These are phyloP conservation scores for Didymella pinodella DNA, from an alignment of 2,329 filamentous ascomycete genomes.

Conservation along the genomic window DNA sequence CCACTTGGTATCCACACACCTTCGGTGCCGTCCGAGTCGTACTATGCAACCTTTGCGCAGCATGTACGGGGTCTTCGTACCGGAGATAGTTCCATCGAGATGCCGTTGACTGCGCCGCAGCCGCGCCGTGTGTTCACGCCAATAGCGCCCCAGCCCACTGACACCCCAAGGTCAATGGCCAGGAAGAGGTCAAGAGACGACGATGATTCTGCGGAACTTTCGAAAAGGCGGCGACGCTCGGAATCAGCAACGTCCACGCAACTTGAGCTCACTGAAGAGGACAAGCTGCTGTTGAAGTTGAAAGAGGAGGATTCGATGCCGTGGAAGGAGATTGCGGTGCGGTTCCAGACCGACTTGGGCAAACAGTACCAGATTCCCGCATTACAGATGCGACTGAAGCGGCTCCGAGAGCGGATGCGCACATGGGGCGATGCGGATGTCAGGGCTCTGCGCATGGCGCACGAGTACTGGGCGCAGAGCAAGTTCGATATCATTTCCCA, in stretches of 20 bases:
- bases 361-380: slow-evolving; percentile 61
- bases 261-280: slow-evolving; percentile 59
- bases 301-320: slow-evolving; percentile 62
- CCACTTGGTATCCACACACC: slow-evolving; percentile 52
- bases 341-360: slow-evolving; percentile 59
- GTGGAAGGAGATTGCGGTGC: slow-evolving; percentile 63
- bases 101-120: slow-evolving; percentile 42
- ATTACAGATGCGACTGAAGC: slow-evolving; percentile 63
- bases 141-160: slow-evolving; percentile 55
- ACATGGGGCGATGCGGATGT: slow-evolving; percentile 62
- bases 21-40: slow-evolving; percentile 39
- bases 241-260: slow-evolving; percentile 43
- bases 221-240: slow-evolving; percentile 55
- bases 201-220: slow-evolving; percentile 37
- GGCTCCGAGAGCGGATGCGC: slow-evolving; percentile 60
- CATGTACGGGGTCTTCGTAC: slow-evolving; percentile 5
- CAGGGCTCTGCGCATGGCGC: slow-evolving; percentile 58
- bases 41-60: slow-evolving; percentile 33
- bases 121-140: slow-evolving; percentile 54
- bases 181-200: slow-evolving; percentile 52
- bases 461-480: slow-evolving; percentile 62
- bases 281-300: slow-evolving; percentile 58
- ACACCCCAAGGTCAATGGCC: slow-evolving; percentile 38
- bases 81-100: slow-evolving; percentile 3
- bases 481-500: slow-evolving; percentile 63